Evolutionary conservation across 257 asterid genomes (phyloP).

Genomic region (Gentiana straminea): DNA sequence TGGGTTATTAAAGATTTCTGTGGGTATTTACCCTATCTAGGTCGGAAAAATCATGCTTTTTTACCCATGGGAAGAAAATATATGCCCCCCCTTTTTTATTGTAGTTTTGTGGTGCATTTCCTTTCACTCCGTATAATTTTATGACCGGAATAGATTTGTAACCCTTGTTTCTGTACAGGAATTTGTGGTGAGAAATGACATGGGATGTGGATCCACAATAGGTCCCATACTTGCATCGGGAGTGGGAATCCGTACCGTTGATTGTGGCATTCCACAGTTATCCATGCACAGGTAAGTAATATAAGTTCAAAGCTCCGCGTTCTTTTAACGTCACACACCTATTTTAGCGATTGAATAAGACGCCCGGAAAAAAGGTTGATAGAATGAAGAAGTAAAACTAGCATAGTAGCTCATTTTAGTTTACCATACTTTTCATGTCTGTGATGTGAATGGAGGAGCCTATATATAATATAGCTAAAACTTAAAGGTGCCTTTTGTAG

Average conservation of each 20-base stretch:
- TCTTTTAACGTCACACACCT: too few species aligned
- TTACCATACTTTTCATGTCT: too few species aligned
- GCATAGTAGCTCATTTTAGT: not conserved
- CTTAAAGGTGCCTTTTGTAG: too few species aligned
- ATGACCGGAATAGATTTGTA: not conserved
- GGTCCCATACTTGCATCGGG: slow-evolving; percentile 98
- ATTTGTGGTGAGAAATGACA: slow-evolving; percentile 84
- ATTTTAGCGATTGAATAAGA: not conserved
- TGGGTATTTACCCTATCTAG: too few species aligned
- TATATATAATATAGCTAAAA: too few species aligned
- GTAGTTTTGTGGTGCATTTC: not conserved
- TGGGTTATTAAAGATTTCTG: too few species aligned
- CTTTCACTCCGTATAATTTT: not conserved
- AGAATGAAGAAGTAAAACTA: slow-evolving; percentile 1
- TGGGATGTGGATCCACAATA: slow-evolving; percentile 99
- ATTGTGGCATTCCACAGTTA: slow-evolving; percentile 97
- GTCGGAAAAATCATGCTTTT: too few species aligned
- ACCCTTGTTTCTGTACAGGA: slow-evolving; percentile 36
- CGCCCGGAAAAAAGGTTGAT: not conserved
- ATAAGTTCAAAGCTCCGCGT: not conserved
- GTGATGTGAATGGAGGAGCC: too few species aligned
- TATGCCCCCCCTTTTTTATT: too few species aligned
- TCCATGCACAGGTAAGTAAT: slow-evolving; percentile 86
- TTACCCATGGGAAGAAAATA: too few species aligned
- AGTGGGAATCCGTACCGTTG: slow-evolving; percentile 93